Percentiles rank a stretch among this genome's conserved stretches.
These are phyloP conservation scores for Otatea glauca DNA, from an alignment of 176 grass and related monocot genomes.

Conservation along the genomic window DNA sequence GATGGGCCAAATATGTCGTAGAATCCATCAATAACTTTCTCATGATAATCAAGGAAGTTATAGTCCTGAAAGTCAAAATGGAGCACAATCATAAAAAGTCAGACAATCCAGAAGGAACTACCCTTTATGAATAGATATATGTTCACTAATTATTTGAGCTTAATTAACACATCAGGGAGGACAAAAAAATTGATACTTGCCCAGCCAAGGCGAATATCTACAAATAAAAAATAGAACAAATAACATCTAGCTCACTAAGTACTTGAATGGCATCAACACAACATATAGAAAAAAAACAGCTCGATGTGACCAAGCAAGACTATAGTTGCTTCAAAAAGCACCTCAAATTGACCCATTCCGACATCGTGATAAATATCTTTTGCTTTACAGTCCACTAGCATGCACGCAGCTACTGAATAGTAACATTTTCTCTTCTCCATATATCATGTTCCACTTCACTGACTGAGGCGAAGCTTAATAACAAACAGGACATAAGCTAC, in stretches of 20 bases:
- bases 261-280: not conserved
- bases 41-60: constrained; percentile 92
- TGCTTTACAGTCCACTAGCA: not conserved
- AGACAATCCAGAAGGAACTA: not conserved
- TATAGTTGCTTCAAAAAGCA: not conserved
- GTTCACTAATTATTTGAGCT: not conserved
- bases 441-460: not conserved
- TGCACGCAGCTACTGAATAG: not conserved
- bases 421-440: not conserved
- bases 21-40: constrained; percentile 97
- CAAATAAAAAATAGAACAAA: constrained; percentile 9
- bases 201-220: not conserved
- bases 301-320: not conserved
- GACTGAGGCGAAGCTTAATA: constrained; percentile 13
- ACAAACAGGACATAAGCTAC: not conserved
- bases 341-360: not conserved
- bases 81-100: constrained; percentile 7
- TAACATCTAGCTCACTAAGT: constrained; percentile 26
- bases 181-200: not conserved
- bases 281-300: not conserved
- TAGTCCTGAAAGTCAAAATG: constrained; percentile 75
- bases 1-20: constrained; percentile 86
- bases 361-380: not conserved
- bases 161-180: constrained; percentile 16
- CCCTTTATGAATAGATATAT: not conserved